Evolutionary conservation across 352 stramenopile genomes (phyloP), one percentile per base, ranked within the genome.

Genomic region (Globisporangium parvum): DNA sequence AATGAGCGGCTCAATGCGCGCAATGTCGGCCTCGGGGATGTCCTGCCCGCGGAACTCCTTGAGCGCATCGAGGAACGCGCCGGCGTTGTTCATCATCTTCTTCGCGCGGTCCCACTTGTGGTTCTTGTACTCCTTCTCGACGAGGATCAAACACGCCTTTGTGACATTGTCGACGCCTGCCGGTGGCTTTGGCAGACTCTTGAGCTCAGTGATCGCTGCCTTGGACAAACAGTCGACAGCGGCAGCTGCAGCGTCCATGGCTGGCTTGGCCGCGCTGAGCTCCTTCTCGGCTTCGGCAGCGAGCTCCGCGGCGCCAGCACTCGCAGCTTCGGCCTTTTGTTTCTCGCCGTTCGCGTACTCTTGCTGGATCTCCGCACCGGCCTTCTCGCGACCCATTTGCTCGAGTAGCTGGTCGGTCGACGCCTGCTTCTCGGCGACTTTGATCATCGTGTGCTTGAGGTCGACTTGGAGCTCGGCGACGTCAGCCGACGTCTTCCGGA

Each of bases 41-140:
- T 97, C 86, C 66, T 98, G 91, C 14, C 96, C 95, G 11, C 77
- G 77, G 66, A 98, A 98, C 6, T 84, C 88, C 57, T 96, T 91
- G 17, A 98, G 71, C 21, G 87, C 76, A 40, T 94, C 88, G 42
- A 98, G 85, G 65, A 99, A 99, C 47, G 88, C 80, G 37, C 96
- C 96, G 3, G 98, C 88, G 63, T 99, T 99, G 62, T 94, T 91
- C 96, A 99, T 99, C 96, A 99, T 99, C 69, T 97, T 97, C 76
- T 99, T 98, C 39, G 96, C 96, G 20, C 90, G 85, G 55, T 98
- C 95, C 96, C 96, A 99, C 55, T 98, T 98, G 67, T 98, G 97
- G 58, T 98, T 96, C 62, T 98, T 98, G 76, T 98, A 98, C 69
- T 99, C 93, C 53, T 98, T 97, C 69, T 99, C 94, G 35, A 99